Conservation (phyloP, 1,284 basidiomycete genomes). For the Phylloporus gajari region DNA sequence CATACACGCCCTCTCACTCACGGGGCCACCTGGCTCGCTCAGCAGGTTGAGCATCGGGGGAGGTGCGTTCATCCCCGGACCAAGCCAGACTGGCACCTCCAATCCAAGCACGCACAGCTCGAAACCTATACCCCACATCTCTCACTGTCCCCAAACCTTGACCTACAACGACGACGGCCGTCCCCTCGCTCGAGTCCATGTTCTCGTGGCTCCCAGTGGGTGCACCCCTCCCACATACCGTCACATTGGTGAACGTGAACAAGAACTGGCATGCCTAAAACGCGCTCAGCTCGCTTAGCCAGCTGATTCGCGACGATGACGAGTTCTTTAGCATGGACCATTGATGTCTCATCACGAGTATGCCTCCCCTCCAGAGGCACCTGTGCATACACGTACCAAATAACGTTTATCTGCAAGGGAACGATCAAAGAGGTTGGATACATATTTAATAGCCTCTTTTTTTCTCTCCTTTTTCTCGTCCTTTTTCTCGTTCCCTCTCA, state of each 20-base stretch:
- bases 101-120: constrained; percentile 44
- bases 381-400: constrained; percentile 39
- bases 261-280: constrained; percentile 52
- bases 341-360: constrained; percentile 25
- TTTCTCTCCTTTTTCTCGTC: neutral
- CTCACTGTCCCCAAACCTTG: constrained; percentile 37
- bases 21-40: constrained; percentile 49
- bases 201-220: constrained; percentile 54
- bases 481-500: constrained; percentile 18
- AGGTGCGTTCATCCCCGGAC: constrained; percentile 43
- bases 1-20: constrained; percentile 77
- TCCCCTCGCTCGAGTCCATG: constrained; percentile 55
- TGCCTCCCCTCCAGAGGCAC: neutral
- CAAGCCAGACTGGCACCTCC: constrained; percentile 37
- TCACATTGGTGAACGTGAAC: constrained; percentile 51
- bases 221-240: constrained; percentile 51
- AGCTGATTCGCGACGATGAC: constrained; percentile 70
- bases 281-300: constrained; percentile 64
- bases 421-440: constrained; percentile 41
- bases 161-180: constrained; percentile 16
- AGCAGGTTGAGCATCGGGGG: constrained; percentile 41
- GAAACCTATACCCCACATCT: constrained; percentile 35
- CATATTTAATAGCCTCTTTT: constrained; percentile 39
- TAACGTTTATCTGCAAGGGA: constrained; percentile 40
- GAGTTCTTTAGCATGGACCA: constrained; percentile 76